Evolutionary conservation across 371 early-diverging fungal genomes (phyloP).

Genomic region (Saksenaea vasiformis): DNA sequence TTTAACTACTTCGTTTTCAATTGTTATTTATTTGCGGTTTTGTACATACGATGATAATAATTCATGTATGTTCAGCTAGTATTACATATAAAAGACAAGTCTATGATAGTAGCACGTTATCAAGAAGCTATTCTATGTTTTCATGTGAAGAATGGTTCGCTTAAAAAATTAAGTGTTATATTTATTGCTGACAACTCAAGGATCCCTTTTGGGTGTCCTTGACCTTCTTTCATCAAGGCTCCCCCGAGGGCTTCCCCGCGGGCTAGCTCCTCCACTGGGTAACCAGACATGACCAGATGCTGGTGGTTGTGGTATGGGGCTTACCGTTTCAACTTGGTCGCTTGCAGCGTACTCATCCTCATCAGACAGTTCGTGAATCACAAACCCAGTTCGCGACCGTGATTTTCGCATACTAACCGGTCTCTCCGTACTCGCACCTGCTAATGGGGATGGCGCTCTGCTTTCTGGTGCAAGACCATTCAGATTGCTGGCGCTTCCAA

Average conservation of each 20-base stretch:
- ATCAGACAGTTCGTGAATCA: constrained; percentile 10
- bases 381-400: constrained; percentile 9
- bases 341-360: constrained; percentile 11
- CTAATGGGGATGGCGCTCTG: background rate
- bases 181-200: background rate
- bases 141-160: no score
- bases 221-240: constrained; percentile 9
- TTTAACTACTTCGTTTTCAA: background rate
- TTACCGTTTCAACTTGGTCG: background rate
- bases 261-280: background rate
- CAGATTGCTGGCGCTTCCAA: background rate
- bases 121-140: no score
- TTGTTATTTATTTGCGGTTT: no score
- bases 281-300: background rate
- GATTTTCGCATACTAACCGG: background rate
- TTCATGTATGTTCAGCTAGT: no score
- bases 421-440: background rate
- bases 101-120: no score
- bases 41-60: no score
- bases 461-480: background rate
- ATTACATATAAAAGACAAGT: no score
- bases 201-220: background rate
- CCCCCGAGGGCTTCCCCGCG: constrained; percentile 5
- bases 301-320: background rate
- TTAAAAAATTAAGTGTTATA: background rate